Evolutionary conservation across 305 asterid genomes (phyloP), one percentile per base, ranked within the genome.

Genomic region (Rubia balearica): DNA sequence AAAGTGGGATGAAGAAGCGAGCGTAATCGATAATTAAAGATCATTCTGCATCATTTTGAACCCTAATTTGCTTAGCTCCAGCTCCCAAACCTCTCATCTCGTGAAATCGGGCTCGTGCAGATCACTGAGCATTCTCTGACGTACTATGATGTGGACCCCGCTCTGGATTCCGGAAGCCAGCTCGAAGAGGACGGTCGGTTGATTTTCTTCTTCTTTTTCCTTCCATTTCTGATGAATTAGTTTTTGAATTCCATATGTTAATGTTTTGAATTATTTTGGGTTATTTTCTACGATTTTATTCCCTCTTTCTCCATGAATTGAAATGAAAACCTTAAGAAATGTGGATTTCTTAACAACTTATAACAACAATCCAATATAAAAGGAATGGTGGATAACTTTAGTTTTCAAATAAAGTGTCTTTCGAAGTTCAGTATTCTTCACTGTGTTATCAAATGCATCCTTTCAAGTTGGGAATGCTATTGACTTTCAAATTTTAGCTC

Each of bases 161-260:
- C 83, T 0, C 16, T 86, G 55, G 95, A 86, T 75, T 82, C 90
- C 81, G 98, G 95, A 68, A 89, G 99, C 77, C 98, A 91, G 22
- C 89, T 91, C 53, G 99, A 94, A 77, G 99, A 94, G 81, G 97
- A 94, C 48, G 98, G 99, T 94, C 1, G 71, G 90, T 81, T 33
- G 30, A 48, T 48, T 48, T 48, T 30, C 33, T 30, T 30, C 14
- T 13, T 27, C 0, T 36, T 46, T 17, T 7, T 10, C 1, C 17
- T 46, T 57, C 36, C 0, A 10, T 2, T 73, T 66, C 42, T 89
- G 45, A 41, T 41, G 7, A 5, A 41, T 5, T 41, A 4, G 7
- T 41, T 41, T 41, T 41, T 41, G 7, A 41, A 41, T 41, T 41
- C 9, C 5, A 41, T 8, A 41, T 6, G 7, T 41, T 1, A 1